Evolutionary conservation across 2,329 filamentous ascomycete genomes (phyloP).

Genomic region (Arachnopeziza araneosa): DNA sequence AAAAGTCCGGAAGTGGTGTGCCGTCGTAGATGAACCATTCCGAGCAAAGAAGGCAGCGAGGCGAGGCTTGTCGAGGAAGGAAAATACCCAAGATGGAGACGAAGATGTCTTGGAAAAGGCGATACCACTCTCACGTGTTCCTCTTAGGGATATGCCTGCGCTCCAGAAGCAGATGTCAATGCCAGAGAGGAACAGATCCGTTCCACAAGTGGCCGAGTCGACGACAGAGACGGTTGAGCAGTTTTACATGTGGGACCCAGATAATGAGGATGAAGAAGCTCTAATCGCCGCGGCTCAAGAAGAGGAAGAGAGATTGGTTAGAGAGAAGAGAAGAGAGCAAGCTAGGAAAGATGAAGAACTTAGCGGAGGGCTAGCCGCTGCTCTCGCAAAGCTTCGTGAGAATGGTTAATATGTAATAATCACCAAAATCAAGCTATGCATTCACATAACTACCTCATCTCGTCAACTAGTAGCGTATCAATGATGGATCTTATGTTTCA

Average conservation of each 20-base stretch:
- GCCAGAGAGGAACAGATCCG: background rate
- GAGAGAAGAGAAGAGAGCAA: constrained; percentile 19
- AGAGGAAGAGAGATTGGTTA: constrained; percentile 33
- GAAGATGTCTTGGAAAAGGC: constrained; percentile 36
- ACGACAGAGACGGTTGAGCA: constrained; percentile 20
- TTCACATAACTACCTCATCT: too few relatives aligned
- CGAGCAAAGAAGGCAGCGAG: constrained; percentile 66
- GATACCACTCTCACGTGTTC: constrained; percentile 27
- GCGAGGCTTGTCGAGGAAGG: constrained; percentile 33
- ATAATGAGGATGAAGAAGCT: constrained; percentile 43
- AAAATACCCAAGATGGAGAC: constrained; percentile 14
- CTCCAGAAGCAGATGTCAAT: constrained; percentile 1
- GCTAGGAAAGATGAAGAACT: constrained; percentile 39
- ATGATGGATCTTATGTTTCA: too few relatives aligned
- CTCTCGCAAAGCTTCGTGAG: constrained; percentile 47
- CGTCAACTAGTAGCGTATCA: too few relatives aligned
- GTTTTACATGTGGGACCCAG: constrained; percentile 35
- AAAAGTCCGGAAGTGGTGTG: constrained; percentile 84
- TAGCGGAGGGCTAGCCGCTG: constrained; percentile 54
- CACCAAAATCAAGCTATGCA: background rate
- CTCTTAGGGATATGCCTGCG: constrained; percentile 22
- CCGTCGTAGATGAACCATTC: constrained; percentile 79
- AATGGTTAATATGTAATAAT: constrained; percentile 4
- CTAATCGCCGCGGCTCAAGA: constrained; percentile 44
- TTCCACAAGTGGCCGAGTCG: background rate